Evolutionary conservation across 148 eudicot genomes (phyloP).

Genomic region (Chenopodium suecicum): DNA sequence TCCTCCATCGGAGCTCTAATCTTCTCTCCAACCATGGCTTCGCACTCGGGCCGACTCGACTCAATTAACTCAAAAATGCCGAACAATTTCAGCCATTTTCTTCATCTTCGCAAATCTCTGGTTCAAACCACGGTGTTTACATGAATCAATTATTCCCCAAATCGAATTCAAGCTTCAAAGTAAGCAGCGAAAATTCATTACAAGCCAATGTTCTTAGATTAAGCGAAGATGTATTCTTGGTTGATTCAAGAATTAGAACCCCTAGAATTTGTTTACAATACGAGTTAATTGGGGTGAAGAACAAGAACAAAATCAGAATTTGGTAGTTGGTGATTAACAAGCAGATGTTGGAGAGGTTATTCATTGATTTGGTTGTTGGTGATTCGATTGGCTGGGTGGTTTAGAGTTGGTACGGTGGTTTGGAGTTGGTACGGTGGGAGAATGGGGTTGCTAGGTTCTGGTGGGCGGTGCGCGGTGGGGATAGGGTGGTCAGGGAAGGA

Average conservation of each 20-base stretch:
- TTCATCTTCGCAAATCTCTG: background rate
- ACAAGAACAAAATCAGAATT: background rate
- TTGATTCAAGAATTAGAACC: background rate
- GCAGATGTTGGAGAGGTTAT: constrained; percentile 30
- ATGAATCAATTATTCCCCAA: background rate
- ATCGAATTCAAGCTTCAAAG: background rate
- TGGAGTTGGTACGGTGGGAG: no score
- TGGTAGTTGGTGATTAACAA: constrained; percentile 9
- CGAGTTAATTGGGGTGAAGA: background rate
- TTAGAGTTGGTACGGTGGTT: no score
- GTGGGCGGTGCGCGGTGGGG: no score
- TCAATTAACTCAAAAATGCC: no score
- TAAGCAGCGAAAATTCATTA: background rate
- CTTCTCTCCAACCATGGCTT: no score
- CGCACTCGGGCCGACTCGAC: no score
- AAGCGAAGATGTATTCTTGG: background rate
- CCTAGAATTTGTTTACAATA: background rate
- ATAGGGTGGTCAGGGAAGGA: no score
- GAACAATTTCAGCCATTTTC: background rate
- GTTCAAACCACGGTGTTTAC: background rate
- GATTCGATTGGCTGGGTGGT: constrained; percentile 13
- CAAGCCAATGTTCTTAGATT: background rate
- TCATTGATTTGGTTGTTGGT: constrained; percentile 40
- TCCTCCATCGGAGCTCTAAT: no score
- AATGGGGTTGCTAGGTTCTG: no score